phyloP scores from a whole-genome alignment of 75 land plant species.

The Larix kaempferi region DNA sequence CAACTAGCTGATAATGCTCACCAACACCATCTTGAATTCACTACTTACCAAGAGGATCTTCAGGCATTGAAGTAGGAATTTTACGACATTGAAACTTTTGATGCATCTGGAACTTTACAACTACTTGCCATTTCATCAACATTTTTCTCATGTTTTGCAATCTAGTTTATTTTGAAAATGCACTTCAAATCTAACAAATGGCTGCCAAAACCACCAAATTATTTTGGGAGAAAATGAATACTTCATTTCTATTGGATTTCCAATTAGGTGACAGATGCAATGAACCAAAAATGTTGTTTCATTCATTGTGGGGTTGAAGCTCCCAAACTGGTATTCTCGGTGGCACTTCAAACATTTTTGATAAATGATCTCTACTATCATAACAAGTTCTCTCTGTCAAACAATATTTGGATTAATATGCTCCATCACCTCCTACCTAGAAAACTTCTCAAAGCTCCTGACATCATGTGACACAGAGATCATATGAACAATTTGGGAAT shows the following conservation, averaged over 20 bases:
- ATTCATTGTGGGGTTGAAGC: not conserved
- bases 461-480: slow-evolving; percentile 84
- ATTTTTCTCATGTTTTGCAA: slow-evolving; percentile 18
- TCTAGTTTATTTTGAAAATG: slow-evolving; percentile 30
- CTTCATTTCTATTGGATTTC: slow-evolving; percentile 47
- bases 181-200: slow-evolving; percentile 43
- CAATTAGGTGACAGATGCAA: slow-evolving; percentile 24
- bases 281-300: not conserved
- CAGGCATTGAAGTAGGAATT: too few relatives aligned
- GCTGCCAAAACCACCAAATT: slow-evolving; percentile 58
- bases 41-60: slow-evolving; percentile 54
- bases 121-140: slow-evolving; percentile 25
- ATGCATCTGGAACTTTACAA: slow-evolving; percentile 9
- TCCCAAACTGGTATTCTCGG: not conserved
- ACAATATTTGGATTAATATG: slow-evolving; percentile 19
- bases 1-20: slow-evolving; percentile 48
- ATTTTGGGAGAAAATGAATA: slow-evolving; percentile 60
- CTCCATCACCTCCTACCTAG: slow-evolving; percentile 33
- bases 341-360: not conserved
- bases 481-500: slow-evolving; percentile 74
- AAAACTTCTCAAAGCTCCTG: slow-evolving; percentile 68
- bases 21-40: slow-evolving; percentile 68
- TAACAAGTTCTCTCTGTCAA: slow-evolving; percentile 11
- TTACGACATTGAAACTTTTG: too few relatives aligned
- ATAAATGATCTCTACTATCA: slow-evolving; percentile 15